Percentiles rank a stretch among this genome's conserved stretches.
These are phyloP conservation scores for Rhinocladiella similis DNA, from an alignment of 2,329 filamentous ascomycete genomes.

Conservation along the genomic window DNA sequence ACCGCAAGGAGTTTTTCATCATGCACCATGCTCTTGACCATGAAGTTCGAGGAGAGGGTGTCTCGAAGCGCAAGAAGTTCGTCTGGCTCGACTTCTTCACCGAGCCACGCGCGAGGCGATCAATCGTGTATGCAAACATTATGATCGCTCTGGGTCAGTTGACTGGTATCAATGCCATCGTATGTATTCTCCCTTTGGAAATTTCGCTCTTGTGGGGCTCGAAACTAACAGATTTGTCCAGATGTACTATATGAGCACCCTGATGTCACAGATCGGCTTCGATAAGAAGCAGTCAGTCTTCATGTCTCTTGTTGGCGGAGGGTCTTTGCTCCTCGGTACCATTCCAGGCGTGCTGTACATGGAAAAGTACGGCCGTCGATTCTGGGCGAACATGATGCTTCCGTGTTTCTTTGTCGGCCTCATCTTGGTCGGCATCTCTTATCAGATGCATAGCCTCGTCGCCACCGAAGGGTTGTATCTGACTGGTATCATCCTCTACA, in stretches of 20 bases:
- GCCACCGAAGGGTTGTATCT: conserved; percentile 63
- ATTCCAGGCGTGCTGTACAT: conserved; percentile 70
- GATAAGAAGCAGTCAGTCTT: conserved; percentile 63
- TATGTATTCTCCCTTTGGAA: conserved; percentile 1
- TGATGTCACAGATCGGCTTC: conserved; percentile 70
- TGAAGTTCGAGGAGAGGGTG: conserved; percentile 54
- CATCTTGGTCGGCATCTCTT: conserved; percentile 64
- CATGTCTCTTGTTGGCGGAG: conserved; percentile 74
- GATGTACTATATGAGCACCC: conserved; percentile 69
- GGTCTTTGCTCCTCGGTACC: conserved; percentile 65
- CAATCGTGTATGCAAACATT: conserved; percentile 66
- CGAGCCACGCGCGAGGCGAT: conserved; percentile 64
- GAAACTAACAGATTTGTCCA: background rate
- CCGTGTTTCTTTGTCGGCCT: conserved; percentile 71
- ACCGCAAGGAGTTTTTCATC: conserved; percentile 69
- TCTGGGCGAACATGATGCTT: conserved; percentile 73
- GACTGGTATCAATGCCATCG: conserved; percentile 55
- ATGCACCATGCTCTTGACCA: conserved; percentile 67
- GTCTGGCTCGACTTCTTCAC: conserved; percentile 76
- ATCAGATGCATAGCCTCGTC: conserved; percentile 56
- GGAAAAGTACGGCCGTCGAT: conserved; percentile 70
- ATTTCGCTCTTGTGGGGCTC: too few species aligned
- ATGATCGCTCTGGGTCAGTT: conserved; percentile 72
- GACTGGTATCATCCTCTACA: conserved; percentile 67
- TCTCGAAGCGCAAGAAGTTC: conserved; percentile 54